Conservation (phyloP, 371 early-diverging fungal genomes). For the Mucor plumbeus region DNA sequence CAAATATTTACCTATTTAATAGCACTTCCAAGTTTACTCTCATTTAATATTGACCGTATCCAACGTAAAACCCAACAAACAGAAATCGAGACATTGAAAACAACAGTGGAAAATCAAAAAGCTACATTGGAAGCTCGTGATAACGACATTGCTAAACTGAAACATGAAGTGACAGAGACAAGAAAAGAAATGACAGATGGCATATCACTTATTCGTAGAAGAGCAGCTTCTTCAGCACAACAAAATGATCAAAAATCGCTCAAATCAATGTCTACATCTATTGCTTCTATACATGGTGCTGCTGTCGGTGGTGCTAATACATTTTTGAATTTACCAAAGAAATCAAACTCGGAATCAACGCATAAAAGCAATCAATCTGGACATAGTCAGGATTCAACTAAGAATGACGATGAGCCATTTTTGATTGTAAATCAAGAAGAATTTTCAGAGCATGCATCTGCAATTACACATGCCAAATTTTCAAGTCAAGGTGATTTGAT, state of each 20-base stretch:
- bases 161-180: constrained; percentile 49
- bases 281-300: constrained; percentile 13
- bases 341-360: constrained; percentile 19
- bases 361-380: not conserved
- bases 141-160: constrained; percentile 56
- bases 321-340: constrained; percentile 6
- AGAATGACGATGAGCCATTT: constrained; percentile 47
- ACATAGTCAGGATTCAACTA: not conserved
- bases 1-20: not conserved
- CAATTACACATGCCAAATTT: constrained; percentile 65
- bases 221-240: constrained; percentile 51
- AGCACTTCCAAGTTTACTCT: constrained; percentile 68
- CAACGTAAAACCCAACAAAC: constrained; percentile 62
- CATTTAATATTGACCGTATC: constrained; percentile 64
- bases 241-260: constrained; percentile 28
- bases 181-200: constrained; percentile 57
- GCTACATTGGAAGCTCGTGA: constrained; percentile 58
- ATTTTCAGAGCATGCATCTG: constrained; percentile 66
- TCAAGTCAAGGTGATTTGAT: constrained; percentile 64
- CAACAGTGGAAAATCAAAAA: constrained; percentile 56
- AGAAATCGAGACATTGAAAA: constrained; percentile 62
- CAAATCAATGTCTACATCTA: not conserved
- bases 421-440: constrained; percentile 59
- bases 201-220: constrained; percentile 46
- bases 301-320: constrained; percentile 8